phyloP scores from a whole-genome alignment of 768 basidiomycete genomes.

The Galerina sulciceps region DNA sequence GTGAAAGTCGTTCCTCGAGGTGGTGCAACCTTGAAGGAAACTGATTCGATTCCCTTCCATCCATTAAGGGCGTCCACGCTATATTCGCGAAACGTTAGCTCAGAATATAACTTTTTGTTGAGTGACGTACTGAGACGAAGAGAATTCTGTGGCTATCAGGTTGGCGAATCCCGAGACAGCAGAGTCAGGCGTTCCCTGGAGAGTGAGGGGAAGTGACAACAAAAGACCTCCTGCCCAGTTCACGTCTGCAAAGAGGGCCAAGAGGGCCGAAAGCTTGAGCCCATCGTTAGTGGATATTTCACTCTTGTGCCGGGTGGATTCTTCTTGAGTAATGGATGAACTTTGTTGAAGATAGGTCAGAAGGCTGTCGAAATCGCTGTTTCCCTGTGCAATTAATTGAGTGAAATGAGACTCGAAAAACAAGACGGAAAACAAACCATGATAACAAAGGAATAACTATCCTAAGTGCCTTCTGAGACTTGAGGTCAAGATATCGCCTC shows the following conservation, averaged over 20 bases:
- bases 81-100: background rate
- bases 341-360: background rate
- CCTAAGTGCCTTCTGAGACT: too few relatives aligned
- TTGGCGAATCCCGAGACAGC: background rate
- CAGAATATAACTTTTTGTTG: background rate
- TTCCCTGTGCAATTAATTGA: background rate
- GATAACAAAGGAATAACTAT: background rate
- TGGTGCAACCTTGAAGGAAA: background rate
- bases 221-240: background rate
- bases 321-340: background rate
- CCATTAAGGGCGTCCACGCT: background rate
- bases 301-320: background rate
- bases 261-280: background rate
- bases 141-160: background rate
- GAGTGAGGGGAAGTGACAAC: background rate
- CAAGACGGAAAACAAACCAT: background rate
- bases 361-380: background rate
- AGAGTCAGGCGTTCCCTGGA: background rate
- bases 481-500: background rate
- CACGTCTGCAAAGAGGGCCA: background rate
- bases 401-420: background rate
- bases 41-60: background rate
- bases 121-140: background rate
- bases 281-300: background rate
- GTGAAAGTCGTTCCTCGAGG: background rate